Conservation (phyloP, 495 filamentous ascomycete species). For the Xylaria cubensis region DNA sequence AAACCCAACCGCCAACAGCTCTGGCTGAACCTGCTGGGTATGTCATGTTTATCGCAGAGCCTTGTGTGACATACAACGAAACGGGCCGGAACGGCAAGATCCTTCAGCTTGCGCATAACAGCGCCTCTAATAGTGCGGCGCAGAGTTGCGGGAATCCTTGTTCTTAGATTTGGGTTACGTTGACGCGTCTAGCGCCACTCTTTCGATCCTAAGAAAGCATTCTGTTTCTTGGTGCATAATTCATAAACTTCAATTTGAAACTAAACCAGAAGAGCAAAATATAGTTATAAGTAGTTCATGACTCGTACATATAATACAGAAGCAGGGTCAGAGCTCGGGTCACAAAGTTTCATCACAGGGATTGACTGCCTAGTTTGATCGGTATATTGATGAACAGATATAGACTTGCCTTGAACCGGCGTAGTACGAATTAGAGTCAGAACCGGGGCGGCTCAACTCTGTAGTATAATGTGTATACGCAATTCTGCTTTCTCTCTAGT, state of each 20-base stretch:
- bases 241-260: not conserved
- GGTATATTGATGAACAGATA: conserved; percentile 55
- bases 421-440: not conserved
- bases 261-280: conserved; percentile 4
- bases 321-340: conserved; percentile 7
- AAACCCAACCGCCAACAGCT: conserved; percentile 17
- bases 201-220: conserved; percentile 25
- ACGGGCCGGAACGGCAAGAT: conserved; percentile 28
- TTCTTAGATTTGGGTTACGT: conserved; percentile 43
- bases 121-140: conserved; percentile 36
- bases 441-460: conserved; percentile 4
- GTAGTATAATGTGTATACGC: not conserved
- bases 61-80: conserved; percentile 24
- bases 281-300: not conserved
- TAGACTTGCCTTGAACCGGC: conserved; percentile 32
- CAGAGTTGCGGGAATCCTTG: conserved; percentile 39
- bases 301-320: not conserved
- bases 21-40: not conserved
- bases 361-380: conserved; percentile 28
- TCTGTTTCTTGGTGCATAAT: not conserved
- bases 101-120: conserved; percentile 37
- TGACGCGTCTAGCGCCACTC: conserved; percentile 41
- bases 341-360: conserved; percentile 18
- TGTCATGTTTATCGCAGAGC: conserved; percentile 16
- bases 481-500: not conserved